phyloP scores from a whole-genome alignment of 2,329 filamentous ascomycete genomes.

The Gnomoniopsis sp. region DNA sequence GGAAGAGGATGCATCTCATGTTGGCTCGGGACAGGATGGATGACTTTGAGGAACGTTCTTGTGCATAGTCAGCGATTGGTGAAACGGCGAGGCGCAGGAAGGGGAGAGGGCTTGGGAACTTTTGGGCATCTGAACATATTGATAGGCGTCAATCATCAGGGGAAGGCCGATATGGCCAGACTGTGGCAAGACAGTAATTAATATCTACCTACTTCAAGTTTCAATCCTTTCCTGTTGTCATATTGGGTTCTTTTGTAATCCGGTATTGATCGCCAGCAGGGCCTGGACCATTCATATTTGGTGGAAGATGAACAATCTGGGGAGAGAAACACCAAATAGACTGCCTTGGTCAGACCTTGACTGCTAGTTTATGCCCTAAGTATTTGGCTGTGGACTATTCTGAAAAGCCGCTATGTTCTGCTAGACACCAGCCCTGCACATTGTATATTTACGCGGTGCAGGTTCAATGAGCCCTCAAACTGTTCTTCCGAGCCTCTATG shows the following conservation, averaged over 20 bases:
- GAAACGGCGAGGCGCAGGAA: background rate
- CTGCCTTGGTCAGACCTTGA: too few relatives aligned
- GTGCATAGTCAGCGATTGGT: conserved; percentile 7
- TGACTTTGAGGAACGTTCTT: conserved; percentile 4
- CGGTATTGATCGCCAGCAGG: too few relatives aligned
- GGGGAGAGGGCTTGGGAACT: background rate
- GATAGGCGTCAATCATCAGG: background rate
- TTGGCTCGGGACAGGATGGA: background rate
- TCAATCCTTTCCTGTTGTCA: background rate
- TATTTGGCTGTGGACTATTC: too few relatives aligned
- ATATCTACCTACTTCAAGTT: conserved; percentile 13
- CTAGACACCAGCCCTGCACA: too few relatives aligned
- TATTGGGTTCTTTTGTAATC: background rate
- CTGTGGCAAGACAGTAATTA: conserved; percentile 5
- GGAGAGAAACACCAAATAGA: too few relatives aligned
- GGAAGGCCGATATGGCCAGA: background rate
- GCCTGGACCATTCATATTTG: too few relatives aligned
- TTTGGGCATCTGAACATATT: conserved; percentile 5
- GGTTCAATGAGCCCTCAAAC: too few relatives aligned
- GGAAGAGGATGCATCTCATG: background rate
- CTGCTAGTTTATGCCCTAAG: too few relatives aligned
- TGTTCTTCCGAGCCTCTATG: too few relatives aligned
- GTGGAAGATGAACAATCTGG: too few relatives aligned
- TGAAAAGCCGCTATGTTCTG: too few relatives aligned
- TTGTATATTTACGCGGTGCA: too few relatives aligned